Evolutionary conservation across 495 filamentous ascomycete species (phyloP), one percentile per base, ranked within the genome.

Genomic region (Aspergillus incahuasiensis): DNA sequence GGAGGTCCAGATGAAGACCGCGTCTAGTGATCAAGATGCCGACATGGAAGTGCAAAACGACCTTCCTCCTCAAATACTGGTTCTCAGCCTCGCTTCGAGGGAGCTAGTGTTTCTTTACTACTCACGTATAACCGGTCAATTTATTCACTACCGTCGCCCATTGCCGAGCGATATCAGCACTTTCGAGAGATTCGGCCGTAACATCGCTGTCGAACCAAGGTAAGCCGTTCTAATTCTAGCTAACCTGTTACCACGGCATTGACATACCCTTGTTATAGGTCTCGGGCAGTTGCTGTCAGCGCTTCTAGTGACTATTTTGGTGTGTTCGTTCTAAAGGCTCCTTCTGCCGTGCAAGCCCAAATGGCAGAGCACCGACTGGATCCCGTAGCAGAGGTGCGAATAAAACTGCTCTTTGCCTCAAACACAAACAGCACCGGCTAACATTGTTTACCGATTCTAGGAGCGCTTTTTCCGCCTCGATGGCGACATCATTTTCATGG

Each of bases 161-260:
- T 72, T 86, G 12, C 84, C 82, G 39, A 68, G 71, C 21, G 79
- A 81, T 63, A 70, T 76, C 48, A 76, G 74, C 49, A 64, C 78
- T 25, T 79, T 80, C 19, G 77, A 82, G 40, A 75, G 79, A 52
- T 82, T 87, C 51, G 92, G 92, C 5, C 85, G 84, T 54, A 86
- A 91, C 66, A 70, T 96, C 48, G 87, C 91, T 35, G 84, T 96
- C 35, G 91, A 97, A 67, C 91, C 92, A 19, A 77, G 74, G 82
- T 84, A 72, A 65, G 74, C 55, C 44, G 20, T 19, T 38, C 28
- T 30, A 16, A 38, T 19, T 34, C 13, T n/a, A n/a, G n/a, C n/a
- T n/a, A n/a, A n/a, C n/a, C n/a, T n/a, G n/a, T n/a, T n/a, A n/a
- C n/a, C n/a, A n/a, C n/a, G n/a, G n/a, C n/a, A n/a, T n/a, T n/a